Evolutionary conservation across 768 basidiomycete genomes (phyloP).

Genomic region (Mycena indigotica): DNA sequence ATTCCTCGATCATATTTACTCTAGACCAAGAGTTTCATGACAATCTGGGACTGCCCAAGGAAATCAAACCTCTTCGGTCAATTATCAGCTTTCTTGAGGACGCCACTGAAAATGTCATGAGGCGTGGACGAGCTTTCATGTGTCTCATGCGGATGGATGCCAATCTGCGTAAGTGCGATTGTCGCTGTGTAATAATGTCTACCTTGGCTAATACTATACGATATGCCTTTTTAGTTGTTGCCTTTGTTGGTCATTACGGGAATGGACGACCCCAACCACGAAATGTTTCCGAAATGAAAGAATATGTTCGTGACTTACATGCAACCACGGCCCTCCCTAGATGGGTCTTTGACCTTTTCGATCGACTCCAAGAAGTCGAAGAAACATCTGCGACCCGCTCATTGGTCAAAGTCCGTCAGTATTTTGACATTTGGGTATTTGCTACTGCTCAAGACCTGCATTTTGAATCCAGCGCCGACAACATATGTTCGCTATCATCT

Average conservation of each 20-base stretch:
- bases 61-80: slow-evolving; percentile 3
- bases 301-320: slow-evolving; percentile 12
- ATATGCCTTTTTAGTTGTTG: slow-evolving; percentile 4
- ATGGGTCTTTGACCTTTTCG: slow-evolving; percentile 29
- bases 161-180: not conserved
- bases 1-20: slow-evolving; percentile 19
- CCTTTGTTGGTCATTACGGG: slow-evolving; percentile 11
- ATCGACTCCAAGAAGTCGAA: slow-evolving; percentile 29
- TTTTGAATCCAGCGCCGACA: slow-evolving; percentile 17
- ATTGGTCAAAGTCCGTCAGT: not conserved
- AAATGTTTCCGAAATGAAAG: slow-evolving; percentile 17
- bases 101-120: slow-evolving; percentile 3
- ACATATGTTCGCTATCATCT: slow-evolving; percentile 28
- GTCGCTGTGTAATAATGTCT: too few species aligned
- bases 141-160: slow-evolving; percentile 9
- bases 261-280: slow-evolving; percentile 9
- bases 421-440: not conserved
- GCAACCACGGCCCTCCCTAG: slow-evolving; percentile 24
- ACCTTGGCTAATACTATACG: not conserved
- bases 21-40: slow-evolving; percentile 13
- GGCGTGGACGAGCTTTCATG: slow-evolving; percentile 14
- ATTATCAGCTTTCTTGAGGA: slow-evolving; percentile 15
- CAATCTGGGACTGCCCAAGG: slow-evolving; percentile 20
- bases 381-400: slow-evolving; percentile 7
- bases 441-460: not conserved